A percentile compares a stretch with the other conserved stretches of the same genome.
phyloP scores from a whole-genome alignment of 2,329 filamentous ascomycete species.

The Verticillium klebahnii region DNA sequence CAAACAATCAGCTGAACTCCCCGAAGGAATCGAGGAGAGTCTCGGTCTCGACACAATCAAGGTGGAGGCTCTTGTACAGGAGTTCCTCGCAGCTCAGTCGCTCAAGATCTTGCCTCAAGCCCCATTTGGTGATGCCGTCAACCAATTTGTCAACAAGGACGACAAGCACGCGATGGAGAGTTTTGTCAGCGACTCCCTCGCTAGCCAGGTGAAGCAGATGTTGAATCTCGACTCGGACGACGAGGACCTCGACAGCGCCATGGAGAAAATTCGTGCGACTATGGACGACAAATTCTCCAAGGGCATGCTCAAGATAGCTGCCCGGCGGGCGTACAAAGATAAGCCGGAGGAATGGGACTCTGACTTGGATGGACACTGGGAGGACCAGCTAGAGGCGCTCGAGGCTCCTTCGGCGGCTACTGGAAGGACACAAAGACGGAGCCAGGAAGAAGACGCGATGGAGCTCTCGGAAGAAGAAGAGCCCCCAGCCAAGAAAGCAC shows the following conservation, averaged over 20 bases:
- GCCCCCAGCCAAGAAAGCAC: conserved; percentile 25
- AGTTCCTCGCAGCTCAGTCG: conserved; percentile 82
- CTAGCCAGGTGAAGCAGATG: conserved; percentile 66
- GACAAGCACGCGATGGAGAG: conserved; percentile 88
- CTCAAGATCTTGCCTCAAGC: conserved; percentile 91
- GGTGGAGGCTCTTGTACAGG: conserved; percentile 82
- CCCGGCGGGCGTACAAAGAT: conserved; percentile 59
- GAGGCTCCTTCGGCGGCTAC: conserved; percentile 33
- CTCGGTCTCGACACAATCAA: conserved; percentile 72
- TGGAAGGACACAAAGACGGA: not conserved
- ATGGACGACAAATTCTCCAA: conserved; percentile 68
- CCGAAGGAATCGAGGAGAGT: conserved; percentile 60
- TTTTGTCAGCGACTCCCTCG: conserved; percentile 69
- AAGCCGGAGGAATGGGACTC: conserved; percentile 81
- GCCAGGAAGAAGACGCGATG: conserved; percentile 19
- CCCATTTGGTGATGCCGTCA: conserved; percentile 87
- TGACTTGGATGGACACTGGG: conserved; percentile 85
- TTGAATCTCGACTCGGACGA: conserved; percentile 62
- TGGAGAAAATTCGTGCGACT: conserved; percentile 66
- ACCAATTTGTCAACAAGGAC: conserved; percentile 89
- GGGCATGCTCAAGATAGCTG: conserved; percentile 49
- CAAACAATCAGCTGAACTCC: conserved; percentile 51
- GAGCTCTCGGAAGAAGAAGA: conserved; percentile 27
- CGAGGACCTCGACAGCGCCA: conserved; percentile 65
- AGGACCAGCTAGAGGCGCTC: conserved; percentile 67